Evolutionary conservation across 208 protist species (phyloP), one percentile per base, ranked within the genome.

Genomic region (Wallacemonas sp.): DNA sequence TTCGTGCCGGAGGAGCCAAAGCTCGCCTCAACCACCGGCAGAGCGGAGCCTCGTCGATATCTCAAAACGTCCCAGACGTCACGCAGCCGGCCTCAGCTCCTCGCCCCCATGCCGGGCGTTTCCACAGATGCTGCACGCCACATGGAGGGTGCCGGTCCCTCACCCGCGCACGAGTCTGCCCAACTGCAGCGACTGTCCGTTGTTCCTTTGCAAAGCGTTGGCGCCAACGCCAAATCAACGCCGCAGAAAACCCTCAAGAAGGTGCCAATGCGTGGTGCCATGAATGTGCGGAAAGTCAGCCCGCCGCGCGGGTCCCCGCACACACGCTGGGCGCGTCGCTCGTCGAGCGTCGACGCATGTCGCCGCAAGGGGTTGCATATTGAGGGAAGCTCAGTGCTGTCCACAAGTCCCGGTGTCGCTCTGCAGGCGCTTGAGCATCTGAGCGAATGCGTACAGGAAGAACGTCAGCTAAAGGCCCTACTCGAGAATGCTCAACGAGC

Each of bases 341-440:
- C 50, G n/a, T 10, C 30, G 8, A 57, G 50, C n/a, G n/a, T 57
- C 10, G 50, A 57, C 50, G 30, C 44, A 39, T 13, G 9, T 0
- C 3, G 33, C 30, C 19, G 46, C 45, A 12, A 84, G 42, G 26
- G 12, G 0, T 60, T 94, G 53, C 80, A 83, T 59, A 85, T 95
- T 52, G 80, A 91, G 45, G 89, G 89, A 10, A 95, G 83, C 64
- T 89, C 89, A 1, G 69, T 91, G 19, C 68, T 79, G 22, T 45
- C 57, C 27, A 66, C 68, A 3, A 83, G 88, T 26, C 53, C 37
- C n/a, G 68, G 66, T 4, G 29, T 69, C n/a, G 84, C 84, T 13
- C 62, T 80, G 19, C 70, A 69, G 10, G 79, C 82, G 1, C 73
- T 95, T 0, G 57, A 63, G 3, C 75, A 83, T 19, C 72, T 92